phyloP scores from a whole-genome alignment of 768 basidiomycete species.

The Agaricus subrufescens region DNA sequence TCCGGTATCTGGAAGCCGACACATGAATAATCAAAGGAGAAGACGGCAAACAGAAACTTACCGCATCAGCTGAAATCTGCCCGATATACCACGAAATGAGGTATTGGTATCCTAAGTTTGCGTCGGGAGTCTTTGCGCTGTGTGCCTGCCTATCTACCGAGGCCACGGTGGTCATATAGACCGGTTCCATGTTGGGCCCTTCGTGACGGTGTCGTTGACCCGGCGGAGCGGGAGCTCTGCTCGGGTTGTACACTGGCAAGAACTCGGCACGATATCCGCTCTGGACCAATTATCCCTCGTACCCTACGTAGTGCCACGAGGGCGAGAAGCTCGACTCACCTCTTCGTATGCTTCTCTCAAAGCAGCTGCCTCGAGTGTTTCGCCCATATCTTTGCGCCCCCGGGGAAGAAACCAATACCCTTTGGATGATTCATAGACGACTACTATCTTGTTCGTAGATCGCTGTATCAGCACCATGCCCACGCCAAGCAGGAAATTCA shows the following conservation, averaged over 20 bases:
- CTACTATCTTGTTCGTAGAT: conserved; percentile 47
- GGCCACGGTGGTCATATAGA: conserved; percentile 31
- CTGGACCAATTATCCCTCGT: conserved; percentile 21
- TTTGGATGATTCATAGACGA: conserved; percentile 36
- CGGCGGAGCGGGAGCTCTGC: conserved; percentile 37
- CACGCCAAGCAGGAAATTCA: conserved; percentile 53
- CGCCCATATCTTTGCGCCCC: conserved; percentile 64
- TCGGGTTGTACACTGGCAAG: conserved; percentile 38
- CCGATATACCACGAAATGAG: conserved; percentile 53
- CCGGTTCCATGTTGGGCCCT: conserved; percentile 35
- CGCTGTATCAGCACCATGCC: conserved; percentile 64
- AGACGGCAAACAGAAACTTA: conserved; percentile 22
- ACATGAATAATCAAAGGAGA: not conserved
- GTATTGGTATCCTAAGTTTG: conserved; percentile 42
- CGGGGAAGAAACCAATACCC: conserved; percentile 57
- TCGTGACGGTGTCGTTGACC: conserved; percentile 4
- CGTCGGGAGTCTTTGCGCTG: conserved; percentile 3
- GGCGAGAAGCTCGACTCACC: conserved; percentile 27
- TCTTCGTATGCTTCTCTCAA: conserved; percentile 67
- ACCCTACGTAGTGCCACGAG: not conserved
- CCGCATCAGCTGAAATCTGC: conserved; percentile 46
- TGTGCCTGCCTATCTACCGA: conserved; percentile 20
- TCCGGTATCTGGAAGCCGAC: conserved; percentile 33
- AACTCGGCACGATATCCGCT: conserved; percentile 45
- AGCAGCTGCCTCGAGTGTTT: conserved; percentile 54